A percentile compares a stretch with the other conserved stretches of the same genome.
Evolutionary conservation across 192 early-diverging fungal species (phyloP).

Genomic region (Backusella parvicylindrica): DNA sequence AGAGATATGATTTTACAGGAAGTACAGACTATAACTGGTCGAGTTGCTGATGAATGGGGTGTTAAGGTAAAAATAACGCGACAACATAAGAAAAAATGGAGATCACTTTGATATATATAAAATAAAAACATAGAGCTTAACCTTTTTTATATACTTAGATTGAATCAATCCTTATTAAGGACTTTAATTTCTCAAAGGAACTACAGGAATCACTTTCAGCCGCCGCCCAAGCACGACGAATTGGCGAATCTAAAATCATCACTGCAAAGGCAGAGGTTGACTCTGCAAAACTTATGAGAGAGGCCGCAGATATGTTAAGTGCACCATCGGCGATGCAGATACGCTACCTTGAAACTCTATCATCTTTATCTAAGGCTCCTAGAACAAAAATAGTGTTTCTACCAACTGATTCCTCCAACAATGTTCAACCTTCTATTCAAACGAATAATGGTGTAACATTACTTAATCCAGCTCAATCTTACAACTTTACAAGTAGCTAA

Average conservation of each 20-base stretch:
- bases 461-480: background rate
- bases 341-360: conserved; percentile 84
- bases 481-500: background rate
- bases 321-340: conserved; percentile 71
- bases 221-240: conserved; percentile 83
- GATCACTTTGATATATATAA: background rate
- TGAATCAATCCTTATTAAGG: conserved; percentile 57
- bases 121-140: too few species aligned
- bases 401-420: conserved; percentile 30
- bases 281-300: conserved; percentile 84
- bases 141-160: conserved; percentile 24
- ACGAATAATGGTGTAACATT: background rate
- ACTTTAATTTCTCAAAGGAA: conserved; percentile 60
- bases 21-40: conserved; percentile 79
- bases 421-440: background rate
- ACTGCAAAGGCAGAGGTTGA: conserved; percentile 46
- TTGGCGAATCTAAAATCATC: conserved; percentile 85
- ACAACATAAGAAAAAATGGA: background rate
- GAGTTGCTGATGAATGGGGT: conserved; percentile 74
- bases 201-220: conserved; percentile 81
- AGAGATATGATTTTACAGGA: conserved; percentile 81
- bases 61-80: conserved; percentile 52
- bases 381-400: conserved; percentile 76
- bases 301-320: conserved; percentile 88
- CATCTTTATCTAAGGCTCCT: conserved; percentile 66